Evolutionary conservation across 2,329 filamentous ascomycete genomes (phyloP).

Genomic region (Chalaropsis thielavioides): DNA sequence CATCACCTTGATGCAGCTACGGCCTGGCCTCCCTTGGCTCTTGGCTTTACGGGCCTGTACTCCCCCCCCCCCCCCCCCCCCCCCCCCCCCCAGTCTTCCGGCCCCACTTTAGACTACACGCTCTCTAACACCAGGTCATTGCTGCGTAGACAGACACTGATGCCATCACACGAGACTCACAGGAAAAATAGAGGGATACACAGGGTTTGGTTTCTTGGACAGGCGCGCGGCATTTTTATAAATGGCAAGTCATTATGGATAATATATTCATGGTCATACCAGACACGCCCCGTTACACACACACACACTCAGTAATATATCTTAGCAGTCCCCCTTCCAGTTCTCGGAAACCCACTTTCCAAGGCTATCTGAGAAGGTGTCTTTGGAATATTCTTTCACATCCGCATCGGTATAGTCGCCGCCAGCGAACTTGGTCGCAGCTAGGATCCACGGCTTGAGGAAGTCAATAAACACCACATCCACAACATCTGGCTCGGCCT

Average conservation of each 20-base stretch:
- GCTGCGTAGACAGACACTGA: not conserved
- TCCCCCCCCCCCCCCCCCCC: not conserved
- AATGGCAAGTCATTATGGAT: not conserved
- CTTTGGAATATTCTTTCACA: slow-evolving; percentile 38
- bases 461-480: slow-evolving; percentile 90
- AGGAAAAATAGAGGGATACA: too few relatives aligned
- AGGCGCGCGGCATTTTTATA: not conserved
- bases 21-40: not conserved
- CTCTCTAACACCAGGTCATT: not conserved
- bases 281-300: not conserved
- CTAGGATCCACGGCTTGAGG: slow-evolving; percentile 65
- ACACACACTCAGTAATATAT: not conserved
- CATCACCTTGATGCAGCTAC: too few relatives aligned
- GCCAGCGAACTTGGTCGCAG: slow-evolving; percentile 52
- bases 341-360: slow-evolving; percentile 44
- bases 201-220: too few relatives aligned
- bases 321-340: slow-evolving; percentile 38
- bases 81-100: not conserved
- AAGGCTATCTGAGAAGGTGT: slow-evolving; percentile 41
- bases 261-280: not conserved
- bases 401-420: slow-evolving; percentile 35
- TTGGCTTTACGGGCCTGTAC: not conserved
- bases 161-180: not conserved
- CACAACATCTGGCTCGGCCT: slow-evolving; percentile 51
- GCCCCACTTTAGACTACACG: not conserved